Conservation (phyloP, 2,329 filamentous ascomycete genomes). For the Cordyceps farinosa region DNA sequence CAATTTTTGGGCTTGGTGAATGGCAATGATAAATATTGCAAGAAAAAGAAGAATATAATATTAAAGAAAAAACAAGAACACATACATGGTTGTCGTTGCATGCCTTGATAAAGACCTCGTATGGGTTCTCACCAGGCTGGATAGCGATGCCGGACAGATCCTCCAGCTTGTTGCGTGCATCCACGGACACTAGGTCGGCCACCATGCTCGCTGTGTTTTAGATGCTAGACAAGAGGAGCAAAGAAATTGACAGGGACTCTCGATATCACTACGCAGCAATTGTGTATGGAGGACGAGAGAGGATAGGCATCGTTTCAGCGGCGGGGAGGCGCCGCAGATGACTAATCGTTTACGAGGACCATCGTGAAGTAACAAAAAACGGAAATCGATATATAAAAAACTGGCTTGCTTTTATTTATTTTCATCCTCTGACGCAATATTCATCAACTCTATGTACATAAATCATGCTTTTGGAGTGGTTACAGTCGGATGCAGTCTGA, state of each 20-base stretch:
- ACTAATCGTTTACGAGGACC: constrained; percentile 1
- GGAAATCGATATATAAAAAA: neutral
- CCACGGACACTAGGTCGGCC: constrained; percentile 35
- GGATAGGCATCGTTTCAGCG: neutral
- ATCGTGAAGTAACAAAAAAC: neutral
- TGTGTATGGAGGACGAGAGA: neutral
- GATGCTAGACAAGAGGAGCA: neutral
- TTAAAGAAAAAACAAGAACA: neutral
- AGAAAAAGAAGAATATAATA: no score
- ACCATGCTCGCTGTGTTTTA: neutral
- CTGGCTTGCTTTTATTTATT: neutral
- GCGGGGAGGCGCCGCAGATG: neutral
- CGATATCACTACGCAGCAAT: neutral
- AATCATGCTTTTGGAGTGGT: neutral
- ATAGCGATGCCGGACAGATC: constrained; percentile 51
- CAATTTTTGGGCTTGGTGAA: neutral
- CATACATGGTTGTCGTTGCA: constrained; percentile 66
- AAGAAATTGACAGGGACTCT: neutral
- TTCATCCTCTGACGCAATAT: neutral
- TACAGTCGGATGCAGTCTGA: neutral
- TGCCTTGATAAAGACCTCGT: constrained; percentile 66
- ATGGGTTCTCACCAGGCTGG: constrained; percentile 64
- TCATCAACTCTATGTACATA: neutral
- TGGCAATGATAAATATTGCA: no score
- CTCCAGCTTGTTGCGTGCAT: constrained; percentile 49